A percentile compares a stretch with the other conserved stretches of the same genome.
Evolutionary conservation across 352 stramenopile species (phyloP).

Genomic region (Saprolegnia parasitica): DNA sequence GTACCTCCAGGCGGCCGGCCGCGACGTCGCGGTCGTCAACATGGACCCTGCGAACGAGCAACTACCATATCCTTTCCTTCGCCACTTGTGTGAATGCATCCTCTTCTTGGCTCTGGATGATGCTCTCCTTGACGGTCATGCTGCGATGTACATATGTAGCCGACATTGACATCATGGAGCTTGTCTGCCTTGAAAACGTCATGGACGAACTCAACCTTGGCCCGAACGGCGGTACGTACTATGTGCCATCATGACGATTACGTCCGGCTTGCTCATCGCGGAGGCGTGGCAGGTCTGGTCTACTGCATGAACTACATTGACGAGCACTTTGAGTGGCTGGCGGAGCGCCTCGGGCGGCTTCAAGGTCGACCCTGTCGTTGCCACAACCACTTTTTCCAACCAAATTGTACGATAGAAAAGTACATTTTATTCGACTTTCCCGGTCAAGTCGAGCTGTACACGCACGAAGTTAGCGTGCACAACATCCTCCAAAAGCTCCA

Average conservation of each 20-base stretch:
- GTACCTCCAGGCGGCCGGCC: constrained; percentile 66
- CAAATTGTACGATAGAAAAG: constrained; percentile 63
- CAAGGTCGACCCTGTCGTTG: constrained; percentile 31
- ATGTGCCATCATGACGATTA: not conserved
- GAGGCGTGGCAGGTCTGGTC: constrained; percentile 66
- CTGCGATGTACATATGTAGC: constrained; percentile 42
- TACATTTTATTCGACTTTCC: constrained; percentile 99
- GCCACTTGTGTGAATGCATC: not conserved
- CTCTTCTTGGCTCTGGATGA: no score
- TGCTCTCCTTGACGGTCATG: not conserved
- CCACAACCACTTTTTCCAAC: not conserved
- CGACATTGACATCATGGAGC: constrained; percentile 92
- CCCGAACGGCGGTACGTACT: constrained; percentile 88
- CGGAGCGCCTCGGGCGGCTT: constrained; percentile 84
- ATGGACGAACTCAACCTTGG: constrained; percentile 94
- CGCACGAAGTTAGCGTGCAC: constrained; percentile 96
- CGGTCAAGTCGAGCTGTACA: constrained; percentile 99
- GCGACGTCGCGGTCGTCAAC: constrained; percentile 91
- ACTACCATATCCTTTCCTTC: constrained; percentile 36
- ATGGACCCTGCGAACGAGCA: constrained; percentile 97
- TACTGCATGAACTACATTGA: constrained; percentile 99
- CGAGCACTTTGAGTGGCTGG: constrained; percentile 98
- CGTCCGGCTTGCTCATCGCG: not conserved
- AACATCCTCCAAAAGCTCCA: constrained; percentile 93
- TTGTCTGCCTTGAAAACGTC: constrained; percentile 94